Base-by-base conservation (phyloP, 495 filamentous ascomycete genomes). In the Daldinia vernicosa region DNA sequence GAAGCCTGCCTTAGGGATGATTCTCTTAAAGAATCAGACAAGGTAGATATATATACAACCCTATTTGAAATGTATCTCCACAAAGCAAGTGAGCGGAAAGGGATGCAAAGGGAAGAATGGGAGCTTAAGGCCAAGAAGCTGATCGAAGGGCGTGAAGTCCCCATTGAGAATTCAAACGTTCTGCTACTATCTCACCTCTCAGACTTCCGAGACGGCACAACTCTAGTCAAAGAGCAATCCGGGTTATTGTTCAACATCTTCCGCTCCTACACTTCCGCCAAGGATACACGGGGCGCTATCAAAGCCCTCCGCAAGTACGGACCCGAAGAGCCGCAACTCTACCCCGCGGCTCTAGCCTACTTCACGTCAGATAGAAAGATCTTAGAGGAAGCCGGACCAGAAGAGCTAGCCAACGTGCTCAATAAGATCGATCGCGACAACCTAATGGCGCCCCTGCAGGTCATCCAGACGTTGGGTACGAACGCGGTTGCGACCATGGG, bases 51-150 rank as follows among this genome's bases (percentile, higher is more conserved):
- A 43, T 95, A 95, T 78, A 98, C 95, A 1, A 97, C 95, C 0
- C 80, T 99, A 30, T 98, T 99, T 76, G 95, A 99, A 76, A 97
- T 98, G 89, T 99, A 98, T 77, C 84, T 99, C 22, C 92, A 97
- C 72, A 93, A 92, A 61, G 91, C 94, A 43, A 91, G 87, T 70
- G 84, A 88, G n/a, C 89, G 89, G 72, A 91, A 88, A 69, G 88
- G 90, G 43, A 78, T 79, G 52, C 75, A 79, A 51, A 89, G 88
- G 70, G 85, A 90, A 64, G 85, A 90, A 64, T 99, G 95, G 95
- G 93, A 98, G 73, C 84, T 80, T 15, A 98, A 97, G 76, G 95
- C 95, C 1, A 97, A 95, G 80, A 63, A 93, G 90, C 75, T 94
- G 89, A 83, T 92, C 84, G 66, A 92, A 89, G 80, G 87, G 89